Percentiles rank a stretch among this genome's conserved stretches.
These are phyloP conservation scores for Russula ochroleuca DNA, from an alignment of 768 basidiomycete species.

Conservation along the genomic window DNA sequence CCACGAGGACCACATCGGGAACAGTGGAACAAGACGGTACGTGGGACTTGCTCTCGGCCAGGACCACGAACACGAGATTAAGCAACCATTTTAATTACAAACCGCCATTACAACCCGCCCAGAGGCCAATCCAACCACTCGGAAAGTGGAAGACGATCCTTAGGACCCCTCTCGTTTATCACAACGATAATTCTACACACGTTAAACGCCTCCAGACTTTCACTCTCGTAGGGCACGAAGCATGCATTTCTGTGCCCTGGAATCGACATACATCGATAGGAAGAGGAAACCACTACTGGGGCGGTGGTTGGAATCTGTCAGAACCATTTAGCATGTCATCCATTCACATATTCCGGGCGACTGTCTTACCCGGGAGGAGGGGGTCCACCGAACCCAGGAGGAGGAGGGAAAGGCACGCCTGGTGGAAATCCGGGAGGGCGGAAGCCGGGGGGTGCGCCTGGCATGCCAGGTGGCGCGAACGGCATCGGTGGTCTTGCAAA, in stretches of 20 bases:
- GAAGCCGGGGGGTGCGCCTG: constrained; percentile 82
- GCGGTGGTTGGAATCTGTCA: constrained; percentile 47
- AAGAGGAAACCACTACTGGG: constrained; percentile 35
- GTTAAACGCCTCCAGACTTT: constrained; percentile 1
- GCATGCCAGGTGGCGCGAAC: constrained; percentile 69
- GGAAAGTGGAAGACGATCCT: not conserved
- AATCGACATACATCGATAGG: constrained; percentile 9
- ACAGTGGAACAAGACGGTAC: constrained; percentile 6
- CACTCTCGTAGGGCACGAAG: not conserved
- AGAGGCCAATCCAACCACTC: constrained; percentile 2
- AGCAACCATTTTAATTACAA: not conserved
- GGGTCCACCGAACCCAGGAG: constrained; percentile 75
- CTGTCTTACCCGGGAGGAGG: constrained; percentile 70
- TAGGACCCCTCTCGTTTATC: constrained; percentile 1
- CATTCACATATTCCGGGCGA: not conserved
- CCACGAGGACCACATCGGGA: constrained; percentile 15
- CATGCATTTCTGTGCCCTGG: not conserved
- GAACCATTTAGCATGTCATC: not conserved
- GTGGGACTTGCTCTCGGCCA: constrained; percentile 6
- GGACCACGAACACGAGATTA: constrained; percentile 3
- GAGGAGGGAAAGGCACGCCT: constrained; percentile 74
- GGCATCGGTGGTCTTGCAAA: constrained; percentile 68
- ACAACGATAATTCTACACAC: constrained; percentile 24
- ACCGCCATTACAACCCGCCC: too few species aligned
- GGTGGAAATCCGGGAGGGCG: constrained; percentile 80